These are phyloP conservation scores for Paraphaeosphaeria minitans DNA, from an alignment of 2,329 filamentous ascomycete genomes.

Conservation along the genomic window DNA sequence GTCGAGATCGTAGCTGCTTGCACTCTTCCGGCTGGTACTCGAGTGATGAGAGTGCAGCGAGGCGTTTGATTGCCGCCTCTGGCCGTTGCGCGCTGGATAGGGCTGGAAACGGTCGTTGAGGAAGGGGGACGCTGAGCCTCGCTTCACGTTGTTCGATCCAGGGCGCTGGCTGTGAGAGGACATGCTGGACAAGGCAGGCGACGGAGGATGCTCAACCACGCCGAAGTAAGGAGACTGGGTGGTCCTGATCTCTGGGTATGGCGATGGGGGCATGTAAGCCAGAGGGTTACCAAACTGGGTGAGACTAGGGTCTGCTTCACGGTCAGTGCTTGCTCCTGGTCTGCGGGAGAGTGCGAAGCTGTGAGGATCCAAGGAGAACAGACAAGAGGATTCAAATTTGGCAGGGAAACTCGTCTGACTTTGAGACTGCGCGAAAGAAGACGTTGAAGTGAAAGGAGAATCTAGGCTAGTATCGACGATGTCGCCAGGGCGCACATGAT, in stretches of 20 bases:
- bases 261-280: conserved; percentile 47
- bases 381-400: conserved; percentile 47
- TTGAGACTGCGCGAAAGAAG: conserved; percentile 26
- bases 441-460: conserved; percentile 21
- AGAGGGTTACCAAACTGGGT: conserved; percentile 56
- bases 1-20: conserved; percentile 46
- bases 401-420: conserved; percentile 26
- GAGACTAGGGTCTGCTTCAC: conserved; percentile 59
- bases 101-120: conserved; percentile 62
- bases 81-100: conserved; percentile 53
- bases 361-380: conserved; percentile 39
- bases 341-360: not conserved
- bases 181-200: conserved; percentile 66
- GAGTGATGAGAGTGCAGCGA: conserved; percentile 72
- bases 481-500: conserved; percentile 28
- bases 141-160: conserved; percentile 52
- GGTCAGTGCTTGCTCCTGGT: conserved; percentile 17
- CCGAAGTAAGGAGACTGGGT: conserved; percentile 50
- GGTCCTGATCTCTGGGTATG: conserved; percentile 49
- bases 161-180: conserved; percentile 52
- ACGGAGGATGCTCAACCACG: conserved; percentile 58
- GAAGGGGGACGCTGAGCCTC: conserved; percentile 69
- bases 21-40: conserved; percentile 59
- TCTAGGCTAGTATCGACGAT: conserved; percentile 14
- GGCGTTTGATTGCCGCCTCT: conserved; percentile 69